phyloP scores from a whole-genome alignment of 2,329 filamentous ascomycete species.

The Alternaria sp. region DNA sequence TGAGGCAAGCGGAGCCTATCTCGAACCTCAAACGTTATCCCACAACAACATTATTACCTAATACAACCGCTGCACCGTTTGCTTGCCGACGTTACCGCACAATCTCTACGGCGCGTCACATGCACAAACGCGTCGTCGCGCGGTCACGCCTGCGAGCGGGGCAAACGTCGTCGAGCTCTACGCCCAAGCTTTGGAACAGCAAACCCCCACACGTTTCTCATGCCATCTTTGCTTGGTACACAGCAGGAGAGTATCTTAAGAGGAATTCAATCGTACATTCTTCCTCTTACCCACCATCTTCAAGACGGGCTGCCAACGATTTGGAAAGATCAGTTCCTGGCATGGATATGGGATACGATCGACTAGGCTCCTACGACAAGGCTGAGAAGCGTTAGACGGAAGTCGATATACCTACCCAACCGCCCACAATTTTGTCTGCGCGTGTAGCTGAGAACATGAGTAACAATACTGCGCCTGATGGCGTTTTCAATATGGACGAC shows the following conservation, averaged over 20 bases:
- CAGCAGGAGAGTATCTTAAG: slow-evolving; percentile 31
- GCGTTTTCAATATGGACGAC: slow-evolving; percentile 32
- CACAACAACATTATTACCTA: slow-evolving; percentile 1
- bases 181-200: slow-evolving; percentile 5
- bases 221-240: slow-evolving; percentile 14
- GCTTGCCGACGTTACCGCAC: neutral
- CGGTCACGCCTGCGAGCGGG: slow-evolving; percentile 28
- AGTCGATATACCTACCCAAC: slow-evolving; percentile 13
- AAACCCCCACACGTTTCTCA: slow-evolving; percentile 13
- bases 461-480: neutral
- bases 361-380: neutral
- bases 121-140: slow-evolving; percentile 30
- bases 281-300: slow-evolving; percentile 31
- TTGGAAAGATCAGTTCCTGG: neutral
- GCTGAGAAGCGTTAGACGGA: slow-evolving; percentile 20
- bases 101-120: neutral
- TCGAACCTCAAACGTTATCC: neutral
- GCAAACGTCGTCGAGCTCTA: neutral
- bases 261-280: slow-evolving; percentile 31
- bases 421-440: neutral
- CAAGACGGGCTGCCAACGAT: slow-evolving; percentile 10
- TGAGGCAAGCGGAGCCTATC: slow-evolving; percentile 1
- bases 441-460: neutral
- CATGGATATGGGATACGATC: neutral
- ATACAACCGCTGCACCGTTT: neutral